Base-by-base conservation (phyloP, 257 asterid species). In the Orobanche coerulescens region DNA sequence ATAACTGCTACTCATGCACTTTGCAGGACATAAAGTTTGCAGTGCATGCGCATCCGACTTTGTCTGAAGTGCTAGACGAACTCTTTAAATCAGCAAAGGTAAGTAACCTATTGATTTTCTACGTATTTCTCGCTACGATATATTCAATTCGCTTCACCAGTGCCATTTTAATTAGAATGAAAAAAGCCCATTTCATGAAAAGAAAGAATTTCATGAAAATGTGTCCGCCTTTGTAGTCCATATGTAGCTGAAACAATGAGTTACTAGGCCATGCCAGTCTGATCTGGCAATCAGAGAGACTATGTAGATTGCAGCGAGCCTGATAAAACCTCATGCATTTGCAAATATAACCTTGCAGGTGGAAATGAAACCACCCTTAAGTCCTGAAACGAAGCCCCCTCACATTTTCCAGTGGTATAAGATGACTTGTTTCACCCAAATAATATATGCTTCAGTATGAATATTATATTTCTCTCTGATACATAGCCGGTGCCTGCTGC, bases 1-100 rank as follows among this genome's bases (percentile, higher is more conserved):
- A 24, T 56, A 51, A 46, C 42, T 58, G 39, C 66, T 52, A 28
- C 65, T 67, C 19, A 69, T 60, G 52, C 78, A 76, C 66, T 68
- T 47, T 70, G 55, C 87, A 89, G 97, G 97, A 89, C 76, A 64
- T 89, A 39, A 89, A 89, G 67, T 73, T 74, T 52, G 95, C 97
- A n/a, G 95, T 89, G 71, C 97, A 89, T 48, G 97, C 97, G 12
- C 97, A 89, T 78, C 97, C 97, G 60, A 89, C 97, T 65, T 78
- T 89, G 81, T 89, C 97, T 42, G 97, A 89, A 77, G 97, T 89
- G 59, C 79, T 89, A 31, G 97, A 89, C 43, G 97, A 89, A 64
- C 94, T 89, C 74, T 89, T 82, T 69, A 86, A 89, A 81, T 78
- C 94, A 65, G 94, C 95, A 9, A 86, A 86, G 94, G 95, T 86